Percentiles rank a stretch among this genome's conserved stretches.
Evolutionary conservation across 495 filamentous ascomycete genomes (phyloP).

Genomic region (Talaromyces borbonicus): DNA sequence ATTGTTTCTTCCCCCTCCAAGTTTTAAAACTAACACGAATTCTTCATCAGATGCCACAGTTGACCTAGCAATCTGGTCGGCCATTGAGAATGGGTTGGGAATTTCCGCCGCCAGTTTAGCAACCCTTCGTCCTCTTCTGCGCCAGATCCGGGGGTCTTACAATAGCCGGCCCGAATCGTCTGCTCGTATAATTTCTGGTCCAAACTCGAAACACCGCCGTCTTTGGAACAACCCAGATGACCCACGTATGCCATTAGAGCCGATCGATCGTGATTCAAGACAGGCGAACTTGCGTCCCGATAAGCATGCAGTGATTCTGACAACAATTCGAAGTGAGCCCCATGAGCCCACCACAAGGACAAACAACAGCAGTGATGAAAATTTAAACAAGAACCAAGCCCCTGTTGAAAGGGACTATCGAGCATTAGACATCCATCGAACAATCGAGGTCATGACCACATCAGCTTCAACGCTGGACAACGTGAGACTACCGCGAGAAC

Average conservation of each 20-base stretch:
- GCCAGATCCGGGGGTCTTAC: slow-evolving; percentile 21
- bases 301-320: neutral
- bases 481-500: neutral
- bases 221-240: neutral
- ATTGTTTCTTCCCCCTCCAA: neutral
- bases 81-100: slow-evolving; percentile 33
- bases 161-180: slow-evolving; percentile 8
- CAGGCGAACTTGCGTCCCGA: neutral
- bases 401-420: neutral
- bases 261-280: neutral
- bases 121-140: slow-evolving; percentile 37
- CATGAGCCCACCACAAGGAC: no score
- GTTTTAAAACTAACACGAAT: neutral
- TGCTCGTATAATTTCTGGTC: neutral
- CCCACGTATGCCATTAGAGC: neutral
- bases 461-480: neutral
- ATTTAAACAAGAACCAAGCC: neutral
- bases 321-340: neutral
- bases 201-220: neutral
- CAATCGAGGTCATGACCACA: neutral
- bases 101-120: slow-evolving; percentile 39
- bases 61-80: slow-evolving; percentile 36
- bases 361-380: neutral
- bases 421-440: neutral
- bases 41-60: slow-evolving; percentile 23